Evolutionary conservation across 2,329 filamentous ascomycete species (phyloP).

Genomic region (Sarocladium strictum): DNA sequence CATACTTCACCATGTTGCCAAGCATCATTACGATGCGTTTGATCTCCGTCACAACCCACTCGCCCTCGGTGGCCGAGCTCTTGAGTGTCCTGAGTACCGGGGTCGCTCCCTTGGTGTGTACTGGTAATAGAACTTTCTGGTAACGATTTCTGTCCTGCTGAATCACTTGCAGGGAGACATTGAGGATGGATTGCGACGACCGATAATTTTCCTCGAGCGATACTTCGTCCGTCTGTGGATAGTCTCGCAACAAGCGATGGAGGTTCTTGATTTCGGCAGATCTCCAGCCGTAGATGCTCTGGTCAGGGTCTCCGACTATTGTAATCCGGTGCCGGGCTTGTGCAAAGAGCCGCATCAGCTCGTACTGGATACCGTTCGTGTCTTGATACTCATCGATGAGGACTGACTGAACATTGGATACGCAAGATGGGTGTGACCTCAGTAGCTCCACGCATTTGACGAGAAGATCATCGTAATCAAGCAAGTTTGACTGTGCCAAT

Average conservation of each 20-base stretch:
- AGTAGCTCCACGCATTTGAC: constrained; percentile 78
- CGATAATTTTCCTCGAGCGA: constrained; percentile 92
- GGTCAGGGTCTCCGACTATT: constrained; percentile 92
- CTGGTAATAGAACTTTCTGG: constrained; percentile 70
- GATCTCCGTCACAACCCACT: constrained; percentile 86
- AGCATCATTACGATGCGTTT: constrained; percentile 63
- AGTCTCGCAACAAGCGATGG: constrained; percentile 68
- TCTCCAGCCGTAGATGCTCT: constrained; percentile 96
- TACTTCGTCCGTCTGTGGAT: constrained; percentile 72
- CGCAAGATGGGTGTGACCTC: constrained; percentile 66
- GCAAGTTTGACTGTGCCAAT: constrained; percentile 67
- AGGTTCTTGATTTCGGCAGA: constrained; percentile 90
- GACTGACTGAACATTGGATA: constrained; percentile 83
- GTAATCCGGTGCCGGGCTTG: constrained; percentile 71
- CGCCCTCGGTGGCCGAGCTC: constrained; percentile 66
- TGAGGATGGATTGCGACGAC: constrained; percentile 79
- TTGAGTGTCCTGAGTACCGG: constrained; percentile 76
- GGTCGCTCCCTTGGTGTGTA: constrained; percentile 71
- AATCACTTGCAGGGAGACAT: constrained; percentile 76
- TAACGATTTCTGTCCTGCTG: constrained; percentile 81
- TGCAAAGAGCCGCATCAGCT: constrained; percentile 85
- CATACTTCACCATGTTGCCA: constrained; percentile 64
- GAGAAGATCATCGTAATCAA: constrained; percentile 93
- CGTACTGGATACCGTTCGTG: constrained; percentile 91
- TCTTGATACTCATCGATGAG: constrained; percentile 98